Conservation (phyloP, 2,329 filamentous ascomycete species). For the Penicillium sp. region DNA sequence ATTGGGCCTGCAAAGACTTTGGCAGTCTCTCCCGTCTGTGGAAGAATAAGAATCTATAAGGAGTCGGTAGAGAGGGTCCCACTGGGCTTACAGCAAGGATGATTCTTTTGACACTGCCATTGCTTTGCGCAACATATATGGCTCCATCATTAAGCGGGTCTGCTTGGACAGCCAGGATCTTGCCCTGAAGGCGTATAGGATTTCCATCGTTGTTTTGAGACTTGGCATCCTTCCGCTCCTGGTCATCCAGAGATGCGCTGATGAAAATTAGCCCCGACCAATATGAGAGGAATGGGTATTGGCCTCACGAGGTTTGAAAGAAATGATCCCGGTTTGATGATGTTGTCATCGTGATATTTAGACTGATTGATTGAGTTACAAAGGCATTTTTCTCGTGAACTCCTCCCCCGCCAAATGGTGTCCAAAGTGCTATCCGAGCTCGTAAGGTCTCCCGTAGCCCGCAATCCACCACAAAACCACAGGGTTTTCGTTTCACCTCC, state of each 20-base stretch:
- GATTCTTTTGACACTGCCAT: conserved; percentile 75
- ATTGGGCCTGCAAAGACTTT: conserved; percentile 70
- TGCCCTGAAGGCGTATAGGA: conserved; percentile 79
- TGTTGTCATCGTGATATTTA: conserved; percentile 56
- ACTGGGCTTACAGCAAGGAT: conserved; percentile 69
- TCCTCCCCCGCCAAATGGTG: conserved; percentile 11
- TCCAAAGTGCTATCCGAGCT: conserved; percentile 35
- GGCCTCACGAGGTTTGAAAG: conserved; percentile 83
- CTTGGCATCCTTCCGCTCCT: conserved; percentile 67
- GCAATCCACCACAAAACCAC: conserved; percentile 34
- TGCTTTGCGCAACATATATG: conserved; percentile 83
- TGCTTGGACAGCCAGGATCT: conserved; percentile 73
- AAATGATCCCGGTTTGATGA: conserved; percentile 78
- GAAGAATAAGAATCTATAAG: conserved; percentile 14
- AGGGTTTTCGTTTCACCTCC: conserved; percentile 29
- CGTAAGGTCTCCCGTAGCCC: conserved; percentile 34
- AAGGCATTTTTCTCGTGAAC: conserved; percentile 13
- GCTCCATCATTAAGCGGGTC: conserved; percentile 65
- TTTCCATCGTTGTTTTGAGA: conserved; percentile 81
- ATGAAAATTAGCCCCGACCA: conserved; percentile 13
- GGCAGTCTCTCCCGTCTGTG: conserved; percentile 48
- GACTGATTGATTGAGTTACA: background rate
- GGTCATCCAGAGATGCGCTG: conserved; percentile 53
- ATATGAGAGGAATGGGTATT: conserved; percentile 4
- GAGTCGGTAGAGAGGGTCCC: conserved; percentile 5